Conservation (phyloP, 495 filamentous ascomycete genomes). For the Talaromyces ruber region DNA sequence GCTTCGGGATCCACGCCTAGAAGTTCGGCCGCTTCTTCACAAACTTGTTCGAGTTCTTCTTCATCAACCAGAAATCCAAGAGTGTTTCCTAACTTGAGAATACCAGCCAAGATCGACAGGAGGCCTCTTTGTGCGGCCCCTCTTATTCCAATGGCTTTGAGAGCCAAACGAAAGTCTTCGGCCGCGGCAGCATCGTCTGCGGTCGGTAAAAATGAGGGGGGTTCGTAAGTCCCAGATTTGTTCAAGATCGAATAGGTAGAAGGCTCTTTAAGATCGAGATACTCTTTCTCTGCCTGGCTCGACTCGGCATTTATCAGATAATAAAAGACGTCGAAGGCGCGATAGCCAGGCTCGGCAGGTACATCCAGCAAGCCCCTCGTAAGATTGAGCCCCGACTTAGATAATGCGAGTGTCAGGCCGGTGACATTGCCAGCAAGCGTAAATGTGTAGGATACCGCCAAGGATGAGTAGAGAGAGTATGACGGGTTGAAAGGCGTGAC, state of each 20-base stretch:
- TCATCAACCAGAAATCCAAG: slow-evolving; percentile 77
- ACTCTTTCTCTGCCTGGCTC: slow-evolving; percentile 84
- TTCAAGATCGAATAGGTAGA: slow-evolving; percentile 71
- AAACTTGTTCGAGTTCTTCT: slow-evolving; percentile 76
- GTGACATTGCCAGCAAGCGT: slow-evolving; percentile 72
- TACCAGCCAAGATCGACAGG: slow-evolving; percentile 73
- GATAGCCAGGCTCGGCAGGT: slow-evolving; percentile 68
- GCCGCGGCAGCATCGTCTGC: slow-evolving; percentile 89
- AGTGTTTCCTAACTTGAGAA: slow-evolving; percentile 88
- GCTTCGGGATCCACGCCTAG: slow-evolving; percentile 83
- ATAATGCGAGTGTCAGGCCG: slow-evolving; percentile 66
- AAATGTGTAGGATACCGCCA: slow-evolving; percentile 74
- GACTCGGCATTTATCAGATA: slow-evolving; percentile 87
- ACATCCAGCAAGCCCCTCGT: slow-evolving; percentile 72
- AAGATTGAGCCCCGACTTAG: slow-evolving; percentile 83
- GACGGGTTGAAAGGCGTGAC: slow-evolving; percentile 87
- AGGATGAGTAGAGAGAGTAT: slow-evolving; percentile 67
- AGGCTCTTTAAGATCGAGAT: slow-evolving; percentile 73
- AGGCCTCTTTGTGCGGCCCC: slow-evolving; percentile 71
- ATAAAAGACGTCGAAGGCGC: slow-evolving; percentile 98
- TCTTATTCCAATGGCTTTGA: slow-evolving; percentile 89
- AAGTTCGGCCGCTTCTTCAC: slow-evolving; percentile 81
- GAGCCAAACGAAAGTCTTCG: slow-evolving; percentile 77
- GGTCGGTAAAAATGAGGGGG: slow-evolving; percentile 83
- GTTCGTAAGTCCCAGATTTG: slow-evolving; percentile 75